phyloP scores from a whole-genome alignment of 2,329 filamentous ascomycete species.

The Cordyceps pruinosa region DNA sequence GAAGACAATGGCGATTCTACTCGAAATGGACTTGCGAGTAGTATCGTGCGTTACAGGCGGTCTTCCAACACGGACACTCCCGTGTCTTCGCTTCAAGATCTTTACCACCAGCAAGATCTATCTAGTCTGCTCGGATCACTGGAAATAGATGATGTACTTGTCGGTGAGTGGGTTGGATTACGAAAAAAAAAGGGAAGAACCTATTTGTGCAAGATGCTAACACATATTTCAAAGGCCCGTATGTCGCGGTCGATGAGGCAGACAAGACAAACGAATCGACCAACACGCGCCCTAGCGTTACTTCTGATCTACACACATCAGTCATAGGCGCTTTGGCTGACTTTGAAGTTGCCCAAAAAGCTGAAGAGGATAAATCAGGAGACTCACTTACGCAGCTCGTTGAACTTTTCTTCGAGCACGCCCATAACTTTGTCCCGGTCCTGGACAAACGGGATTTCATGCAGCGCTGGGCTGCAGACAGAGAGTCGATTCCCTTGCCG shows the following conservation, averaged over 20 bases:
- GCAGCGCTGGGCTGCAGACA: not conserved
- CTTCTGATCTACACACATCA: not conserved
- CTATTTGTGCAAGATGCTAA: not conserved
- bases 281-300: not conserved
- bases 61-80: not conserved
- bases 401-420: not conserved
- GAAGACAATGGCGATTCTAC: not conserved
- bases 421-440: not conserved
- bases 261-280: not conserved
- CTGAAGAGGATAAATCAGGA: not conserved
- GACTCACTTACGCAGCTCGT: not conserved
- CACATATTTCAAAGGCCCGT: not conserved
- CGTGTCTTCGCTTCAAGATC: not conserved
- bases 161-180: not conserved
- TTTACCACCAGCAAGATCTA: constrained; percentile 1
- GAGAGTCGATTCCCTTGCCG: not conserved
- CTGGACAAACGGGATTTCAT: constrained; percentile 1
- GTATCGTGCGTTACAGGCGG: not conserved
- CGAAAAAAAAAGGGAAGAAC: not conserved
- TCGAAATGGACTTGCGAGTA: not conserved
- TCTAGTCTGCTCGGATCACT: not conserved
- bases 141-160: constrained; percentile 1
- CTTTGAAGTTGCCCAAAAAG: not conserved
- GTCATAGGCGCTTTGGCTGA: not conserved
- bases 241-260: not conserved